Conservation (phyloP, 2,329 filamentous ascomycete species). For the Apiospora arundinis region DNA sequence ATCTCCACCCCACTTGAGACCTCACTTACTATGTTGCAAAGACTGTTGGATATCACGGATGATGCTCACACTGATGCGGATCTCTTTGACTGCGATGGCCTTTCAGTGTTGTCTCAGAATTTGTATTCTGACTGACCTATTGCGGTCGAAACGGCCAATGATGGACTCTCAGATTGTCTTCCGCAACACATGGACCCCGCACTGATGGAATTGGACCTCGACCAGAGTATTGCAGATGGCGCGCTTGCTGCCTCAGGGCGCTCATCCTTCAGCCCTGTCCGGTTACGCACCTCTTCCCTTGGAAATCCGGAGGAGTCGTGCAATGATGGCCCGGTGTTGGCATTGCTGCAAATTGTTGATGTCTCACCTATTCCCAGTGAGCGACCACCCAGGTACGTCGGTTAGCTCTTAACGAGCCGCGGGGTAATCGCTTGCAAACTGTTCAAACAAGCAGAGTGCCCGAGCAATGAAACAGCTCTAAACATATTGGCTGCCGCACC, state of each 20-base stretch:
- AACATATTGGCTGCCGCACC: too few relatives aligned
- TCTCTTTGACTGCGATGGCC: slow-evolving; percentile 44
- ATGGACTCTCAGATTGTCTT: slow-evolving; percentile 46
- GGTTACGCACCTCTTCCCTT: slow-evolving; percentile 58
- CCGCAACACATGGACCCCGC: slow-evolving; percentile 63
- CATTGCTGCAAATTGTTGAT: slow-evolving; percentile 53
- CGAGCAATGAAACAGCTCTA: too few relatives aligned
- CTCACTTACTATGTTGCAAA: too few relatives aligned
- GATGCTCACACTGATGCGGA: too few relatives aligned
- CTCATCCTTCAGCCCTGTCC: slow-evolving; percentile 55
- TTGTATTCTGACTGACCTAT: slow-evolving; percentile 55
- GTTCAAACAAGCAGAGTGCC: too few relatives aligned
- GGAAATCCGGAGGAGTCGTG: slow-evolving; percentile 57
- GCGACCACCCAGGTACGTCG: slow-evolving; percentile 60
- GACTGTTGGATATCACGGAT: too few relatives aligned
- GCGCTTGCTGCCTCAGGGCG: slow-evolving; percentile 60
- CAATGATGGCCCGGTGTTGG: slow-evolving; percentile 44
- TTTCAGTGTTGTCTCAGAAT: slow-evolving; percentile 54
- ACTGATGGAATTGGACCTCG: slow-evolving; percentile 61
- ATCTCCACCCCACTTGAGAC: too few relatives aligned
- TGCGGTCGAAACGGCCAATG: slow-evolving; percentile 49
- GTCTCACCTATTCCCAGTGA: slow-evolving; percentile 57
- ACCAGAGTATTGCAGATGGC: slow-evolving; percentile 53
- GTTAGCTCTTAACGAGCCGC: too few relatives aligned
- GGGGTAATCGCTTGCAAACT: too few relatives aligned